Base-by-base conservation (phyloP, 768 basidiomycete genomes). In the Rhodotorula diobovata region DNA sequence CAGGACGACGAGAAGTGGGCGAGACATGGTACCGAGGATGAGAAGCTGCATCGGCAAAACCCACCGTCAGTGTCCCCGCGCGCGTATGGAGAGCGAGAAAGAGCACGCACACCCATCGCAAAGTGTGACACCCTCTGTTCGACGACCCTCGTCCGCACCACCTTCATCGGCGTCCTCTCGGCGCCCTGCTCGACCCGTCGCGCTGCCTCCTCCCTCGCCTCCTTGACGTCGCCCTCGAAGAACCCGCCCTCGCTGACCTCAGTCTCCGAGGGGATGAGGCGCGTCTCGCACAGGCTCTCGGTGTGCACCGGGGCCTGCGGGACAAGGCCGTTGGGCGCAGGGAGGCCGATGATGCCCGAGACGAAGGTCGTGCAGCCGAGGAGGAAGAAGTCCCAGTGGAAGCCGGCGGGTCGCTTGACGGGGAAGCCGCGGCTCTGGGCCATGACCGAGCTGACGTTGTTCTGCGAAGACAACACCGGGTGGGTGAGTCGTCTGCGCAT, bases 51-150 rank as follows among this genome's bases (percentile, higher is more conserved):
- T 12, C 39, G 62, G 54, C 32, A 18, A 28, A n/a, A 48, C 58
- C 1, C 28, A 32, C 2, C 25, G 12, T 4, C 12, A 4, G 23
- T 25, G 50, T 51, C 48, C 21, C 23, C 6, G 48, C 14, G 25
- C 25, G 9, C 7, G 16, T 14, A 23, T 18, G 10, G 28, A 39
- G 15, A 34, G 25, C 34, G 30, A 37, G 35, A 1, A 61, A 56
- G 53, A n/a, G n/a, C n/a, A 90, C 45, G 91, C 80, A 21, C 86
- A 80, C 32, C 94, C 91, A 79, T 96, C 90, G 87, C 88, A 30
- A 96, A 84, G 78, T 96, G 94, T 15, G 91, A 94, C 20, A 91
- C 87, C n/a, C 93, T 85, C 80, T 96, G 93, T 79, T 97, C 93
- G 9, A 96, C 90, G 2, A 96, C 90, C 0, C 85, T 85, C 0